A percentile compares a stretch with the other conserved stretches of the same genome.
These are phyloP conservation scores for Cystoderma amianthinum DNA, from an alignment of 768 basidiomycete genomes.

Conservation along the genomic window DNA sequence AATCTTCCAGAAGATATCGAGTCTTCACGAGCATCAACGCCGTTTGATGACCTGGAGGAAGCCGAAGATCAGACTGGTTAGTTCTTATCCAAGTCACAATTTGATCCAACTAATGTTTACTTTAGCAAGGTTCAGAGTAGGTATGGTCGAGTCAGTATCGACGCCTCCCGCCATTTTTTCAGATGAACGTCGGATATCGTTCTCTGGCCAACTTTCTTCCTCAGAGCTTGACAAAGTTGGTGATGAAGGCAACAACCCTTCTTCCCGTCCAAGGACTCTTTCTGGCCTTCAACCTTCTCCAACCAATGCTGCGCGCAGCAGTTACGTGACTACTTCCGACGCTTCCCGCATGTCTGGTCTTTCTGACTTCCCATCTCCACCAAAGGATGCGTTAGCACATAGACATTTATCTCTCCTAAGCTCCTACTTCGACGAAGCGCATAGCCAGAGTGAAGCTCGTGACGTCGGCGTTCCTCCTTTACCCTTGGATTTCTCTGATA, in stretches of 20 bases:
- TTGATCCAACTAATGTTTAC: constrained; percentile 2
- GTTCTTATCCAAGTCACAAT: constrained; percentile 5
- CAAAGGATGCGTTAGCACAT: constrained; percentile 18
- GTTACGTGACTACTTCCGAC: constrained; percentile 57
- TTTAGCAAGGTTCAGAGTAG: constrained; percentile 42
- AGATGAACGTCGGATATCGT: constrained; percentile 28
- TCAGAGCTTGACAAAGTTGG: constrained; percentile 2
- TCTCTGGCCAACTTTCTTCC: constrained; percentile 26
- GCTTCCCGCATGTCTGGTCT: constrained; percentile 62
- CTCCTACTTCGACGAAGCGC: constrained; percentile 32
- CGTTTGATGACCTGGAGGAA: constrained; percentile 22
- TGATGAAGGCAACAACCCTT: not conserved
- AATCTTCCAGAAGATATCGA: constrained; percentile 44
- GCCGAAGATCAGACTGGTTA: constrained; percentile 36
- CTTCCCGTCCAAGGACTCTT: constrained; percentile 6
- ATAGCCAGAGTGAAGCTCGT: constrained; percentile 9
- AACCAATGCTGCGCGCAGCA: constrained; percentile 33
- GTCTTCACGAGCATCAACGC: constrained; percentile 33
- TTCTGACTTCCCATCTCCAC: constrained; percentile 69
- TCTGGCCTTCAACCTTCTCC: constrained; percentile 27
- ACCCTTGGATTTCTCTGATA: too few species aligned
- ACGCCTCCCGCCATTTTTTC: constrained; percentile 40
- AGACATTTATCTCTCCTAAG: constrained; percentile 34
- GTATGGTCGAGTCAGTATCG: constrained; percentile 39
- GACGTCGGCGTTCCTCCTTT: constrained; percentile 3